Base-by-base conservation (phyloP, 768 basidiomycete species). In the Amanita brunnescens region DNA sequence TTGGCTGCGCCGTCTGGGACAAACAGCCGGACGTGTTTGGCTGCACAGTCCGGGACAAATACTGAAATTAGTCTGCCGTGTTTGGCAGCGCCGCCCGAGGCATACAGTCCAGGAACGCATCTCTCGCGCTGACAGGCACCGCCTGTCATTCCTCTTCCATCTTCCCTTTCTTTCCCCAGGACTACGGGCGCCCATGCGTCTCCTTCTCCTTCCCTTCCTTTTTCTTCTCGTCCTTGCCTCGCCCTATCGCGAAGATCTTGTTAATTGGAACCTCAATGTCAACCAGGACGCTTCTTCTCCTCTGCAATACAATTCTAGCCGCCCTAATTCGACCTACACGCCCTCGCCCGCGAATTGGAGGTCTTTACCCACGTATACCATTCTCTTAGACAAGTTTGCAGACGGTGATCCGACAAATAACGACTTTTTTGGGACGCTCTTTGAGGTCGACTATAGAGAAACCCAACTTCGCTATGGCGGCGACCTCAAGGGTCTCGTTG, bases 351-450 rank as follows among this genome's bases (percentile, higher is more conserved):
- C 56, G 12, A 96, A 96, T 66, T 96, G 93, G 93, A 81, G 93
- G 16, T 69, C 78, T 5, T 67, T 91, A 9, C 89, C 90, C 1
- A 74, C 81, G 46, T 92, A 92, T 62, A 88, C 85, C 38, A 60
- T 91, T 59, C 82, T 95, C 46, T 66, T 93, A 57, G 93, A 96
- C 77, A 95, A 95, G 68, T 95, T 90, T 62, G 91, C 91, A 12
- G 91, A 95, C 59, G 93, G 93, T 1, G 87, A 92, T 63, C 93
- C 93, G 2, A 68, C 80, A 39, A 96, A 95, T 62, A 93, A 96
- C 64, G 89, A 95, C 71, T 94, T 72, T 66, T 96, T 92, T 62
- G 74, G 73, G 23, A 80, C 89, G 20, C 73, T 77, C 63, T 91
- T 72, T 66, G 93, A 96, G 64, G 80, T 75, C 61, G 93, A 95